Base-by-base conservation (phyloP, 2,329 filamentous ascomycete genomes). In the Zalaria sp. region DNA sequence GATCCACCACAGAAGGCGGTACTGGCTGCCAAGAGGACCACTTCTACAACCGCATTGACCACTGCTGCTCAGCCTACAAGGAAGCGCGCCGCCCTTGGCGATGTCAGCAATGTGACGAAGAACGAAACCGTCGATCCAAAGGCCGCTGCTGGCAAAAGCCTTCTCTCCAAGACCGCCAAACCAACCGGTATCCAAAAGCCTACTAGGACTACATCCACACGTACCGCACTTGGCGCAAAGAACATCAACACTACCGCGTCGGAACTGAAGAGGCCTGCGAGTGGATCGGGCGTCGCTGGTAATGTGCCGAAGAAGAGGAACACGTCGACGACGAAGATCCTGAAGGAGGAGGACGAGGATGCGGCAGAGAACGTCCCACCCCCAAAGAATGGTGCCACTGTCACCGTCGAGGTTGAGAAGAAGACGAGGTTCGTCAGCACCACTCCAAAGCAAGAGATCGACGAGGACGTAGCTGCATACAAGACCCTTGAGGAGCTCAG, bases 51-150 rank as follows among this genome's bases (percentile, higher is more conserved):
- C 3, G 64, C 58, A 27, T 55, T 70, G 38, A 59, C 64, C 46
- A 64, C 58, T 47, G 64, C 69, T 54, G 62, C 70, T 38, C 70
- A 50, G 40, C 53, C 51, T 46, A 59, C 69, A 46, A 75, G 82
- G 57, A 91, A 83, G 68, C 85, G 91, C 57, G 76, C 82, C 53
- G 88, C 85, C 38, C 74, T 98, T 32, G 87, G 84, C 44, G 91
- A 98, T 68, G 83, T 95, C 53, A 96, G 87, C 75, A 98, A 98
- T 66, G 82, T 93, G 49, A 78, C 78, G 54, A 96, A 95, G 63
- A 73, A 73, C 38, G 83, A 84, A 41, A 70, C 64, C 4, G 67
- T 63, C 44, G 58, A 60, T 38, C 93, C 93, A 72, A 94, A 93
- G 71, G 65, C 69, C 37, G 60, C 68, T 32, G 64, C 64, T 34